These are phyloP conservation scores for Lepidium aucheri DNA, from an alignment of 345 rosid genomes.

Conservation along the genomic window DNA sequence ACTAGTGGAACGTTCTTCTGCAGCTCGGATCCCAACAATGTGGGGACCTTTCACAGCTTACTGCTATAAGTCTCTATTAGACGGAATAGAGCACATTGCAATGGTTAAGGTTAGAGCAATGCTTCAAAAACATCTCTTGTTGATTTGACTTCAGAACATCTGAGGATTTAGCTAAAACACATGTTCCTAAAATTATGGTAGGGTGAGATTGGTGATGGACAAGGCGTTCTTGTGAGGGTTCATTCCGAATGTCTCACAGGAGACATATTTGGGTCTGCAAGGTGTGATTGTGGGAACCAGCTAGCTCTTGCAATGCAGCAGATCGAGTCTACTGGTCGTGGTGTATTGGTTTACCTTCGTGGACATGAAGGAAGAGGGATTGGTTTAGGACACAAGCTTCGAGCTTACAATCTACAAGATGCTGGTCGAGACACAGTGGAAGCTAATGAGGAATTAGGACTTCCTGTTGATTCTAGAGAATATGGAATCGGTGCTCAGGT, in stretches of 20 bases:
- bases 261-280: constrained; percentile 71
- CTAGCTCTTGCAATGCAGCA: constrained; percentile 77
- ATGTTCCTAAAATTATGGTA: constrained; percentile 19
- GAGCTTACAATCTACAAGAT: constrained; percentile 84
- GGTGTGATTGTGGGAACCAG: constrained; percentile 78
- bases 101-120: constrained; percentile 87
- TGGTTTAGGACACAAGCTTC: constrained; percentile 85
- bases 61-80: constrained; percentile 71
- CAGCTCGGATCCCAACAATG: constrained; percentile 78
- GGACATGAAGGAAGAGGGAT: constrained; percentile 96
- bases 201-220: constrained; percentile 76
- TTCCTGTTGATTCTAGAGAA: constrained; percentile 92
- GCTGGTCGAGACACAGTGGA: constrained; percentile 81
- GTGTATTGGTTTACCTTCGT: constrained; percentile 66
- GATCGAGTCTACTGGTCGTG: constrained; percentile 67
- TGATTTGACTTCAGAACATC: not conserved
- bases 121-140: not conserved
- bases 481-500: constrained; percentile 99
- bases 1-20: constrained; percentile 63
- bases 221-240: constrained; percentile 75
- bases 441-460: constrained; percentile 86
- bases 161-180: not conserved
- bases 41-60: constrained; percentile 89
- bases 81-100: constrained; percentile 93
- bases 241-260: constrained; percentile 81